Evolutionary conservation across 305 asterid species (phyloP), one percentile per base, ranked within the genome.

Genomic region (Fraxinus latifolia): DNA sequence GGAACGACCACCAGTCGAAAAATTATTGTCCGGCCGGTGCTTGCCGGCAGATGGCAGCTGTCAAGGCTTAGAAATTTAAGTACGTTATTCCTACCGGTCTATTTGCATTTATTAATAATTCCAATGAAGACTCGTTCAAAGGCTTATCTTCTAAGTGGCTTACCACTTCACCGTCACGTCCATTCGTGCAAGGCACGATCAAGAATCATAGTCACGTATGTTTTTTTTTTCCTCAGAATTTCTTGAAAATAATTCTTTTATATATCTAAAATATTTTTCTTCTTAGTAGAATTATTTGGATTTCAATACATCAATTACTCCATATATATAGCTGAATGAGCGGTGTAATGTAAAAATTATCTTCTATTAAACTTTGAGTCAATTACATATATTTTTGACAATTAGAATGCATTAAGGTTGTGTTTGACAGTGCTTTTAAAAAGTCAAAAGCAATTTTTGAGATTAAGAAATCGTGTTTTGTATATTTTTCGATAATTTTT

Each of bases 41-140:
- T 74, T 32, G 82, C 82, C 87, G 81, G 84, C 86, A 31, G 82
- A 78, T 32, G 86, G 84, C 84, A 19, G 74, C 50, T 75, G 80
- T 77, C 76, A 72, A 72, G 78, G 27, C 77, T 72, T 73, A 74
- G 76, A 77, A 8, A 19, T 58, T 19, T 19, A 19, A 58, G 68
- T 19, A 58, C 29, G 2, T 19, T 58, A 7, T 19, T 58, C 68
- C 29, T 19, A 27, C 27, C 68, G 12, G 27, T 58, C 12, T 6
- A 58, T 19, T 58, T 58, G 7, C 29, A 58, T 58, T 58, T 58
- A 58, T 58, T 58, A 7, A 19, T 36, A 50, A 65, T 37, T 32
- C 72, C 4, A 36, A 39, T 7, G 77, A 74, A 19, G 62, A 75
- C 72, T 19, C 58, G 71, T 53, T 77, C 87, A 82, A 31, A 67